Conservation (phyloP, 2,329 filamentous ascomycete species). For the Parastagonospora nodorum region DNA sequence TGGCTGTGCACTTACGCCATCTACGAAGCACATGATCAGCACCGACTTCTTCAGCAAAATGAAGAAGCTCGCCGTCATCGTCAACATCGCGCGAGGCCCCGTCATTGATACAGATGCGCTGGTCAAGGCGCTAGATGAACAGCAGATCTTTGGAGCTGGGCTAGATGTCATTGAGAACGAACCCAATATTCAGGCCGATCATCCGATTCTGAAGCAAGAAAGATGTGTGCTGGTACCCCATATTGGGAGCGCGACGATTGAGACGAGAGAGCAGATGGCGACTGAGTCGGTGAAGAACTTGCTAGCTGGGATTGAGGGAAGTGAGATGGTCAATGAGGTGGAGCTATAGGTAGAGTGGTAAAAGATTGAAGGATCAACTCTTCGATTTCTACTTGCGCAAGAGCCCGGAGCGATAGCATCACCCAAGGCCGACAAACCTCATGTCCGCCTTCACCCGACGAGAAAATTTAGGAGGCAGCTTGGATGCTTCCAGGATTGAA, state of each 20-base stretch:
- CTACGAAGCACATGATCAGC: conserved; percentile 34
- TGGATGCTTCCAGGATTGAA: too few relatives aligned
- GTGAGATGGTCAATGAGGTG: conserved; percentile 37
- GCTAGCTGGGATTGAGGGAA: conserved; percentile 32
- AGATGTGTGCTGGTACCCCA: conserved; percentile 62
- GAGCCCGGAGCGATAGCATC: neutral
- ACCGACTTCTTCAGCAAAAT: conserved; percentile 50
- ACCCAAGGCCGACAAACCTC: too few relatives aligned
- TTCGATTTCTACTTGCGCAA: neutral
- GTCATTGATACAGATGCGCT: conserved; percentile 61
- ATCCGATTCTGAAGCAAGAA: conserved; percentile 54
- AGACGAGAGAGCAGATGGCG: conserved; percentile 65
- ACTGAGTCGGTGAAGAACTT: conserved; percentile 61
- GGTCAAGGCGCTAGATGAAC: conserved; percentile 55
- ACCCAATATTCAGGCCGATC: conserved; percentile 53
- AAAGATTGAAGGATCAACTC: neutral
- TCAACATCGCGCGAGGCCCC: conserved; percentile 63
- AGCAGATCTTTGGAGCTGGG: conserved; percentile 58
- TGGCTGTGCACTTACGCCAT: conserved; percentile 32
- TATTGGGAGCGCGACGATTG: conserved; percentile 62
- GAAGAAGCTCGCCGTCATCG: conserved; percentile 59
- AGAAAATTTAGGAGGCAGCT: too few relatives aligned
- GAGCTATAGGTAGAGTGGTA: conserved; percentile 16
- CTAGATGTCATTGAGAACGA: conserved; percentile 63
- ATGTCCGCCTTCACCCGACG: neutral